phyloP scores from a whole-genome alignment of 106 monocot genomes.

The Allium fistulosum region DNA sequence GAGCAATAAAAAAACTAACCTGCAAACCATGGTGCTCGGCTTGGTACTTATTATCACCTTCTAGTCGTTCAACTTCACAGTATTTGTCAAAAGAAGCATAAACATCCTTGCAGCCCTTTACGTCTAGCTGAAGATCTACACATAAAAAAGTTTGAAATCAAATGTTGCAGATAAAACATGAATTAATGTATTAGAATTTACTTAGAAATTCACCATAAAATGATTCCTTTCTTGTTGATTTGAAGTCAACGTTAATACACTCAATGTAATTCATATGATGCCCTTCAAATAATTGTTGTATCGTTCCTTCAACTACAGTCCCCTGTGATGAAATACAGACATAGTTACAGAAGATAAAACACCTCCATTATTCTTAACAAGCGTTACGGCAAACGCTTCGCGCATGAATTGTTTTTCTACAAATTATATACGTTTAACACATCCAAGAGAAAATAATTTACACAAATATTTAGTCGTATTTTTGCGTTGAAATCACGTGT shows the following conservation, averaged over 20 bases:
- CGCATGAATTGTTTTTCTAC: too few species aligned
- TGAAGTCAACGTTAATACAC: slow-evolving; percentile 77
- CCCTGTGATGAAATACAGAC: slow-evolving; percentile 29
- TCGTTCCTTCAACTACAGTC: slow-evolving; percentile 70
- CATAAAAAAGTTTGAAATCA: neutral
- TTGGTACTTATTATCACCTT: slow-evolving; percentile 94
- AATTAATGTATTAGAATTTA: neutral
- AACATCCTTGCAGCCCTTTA: slow-evolving; percentile 85
- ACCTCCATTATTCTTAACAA: too few species aligned
- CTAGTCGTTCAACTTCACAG: slow-evolving; percentile 86
- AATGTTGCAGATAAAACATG: neutral
- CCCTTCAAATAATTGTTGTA: slow-evolving; percentile 78
- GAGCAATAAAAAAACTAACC: slow-evolving; percentile 31
- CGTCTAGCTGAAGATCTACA: slow-evolving; percentile 82
- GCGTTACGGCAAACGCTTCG: too few species aligned
- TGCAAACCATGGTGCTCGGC: slow-evolving; percentile 84
- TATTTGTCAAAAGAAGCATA: slow-evolving; percentile 97
- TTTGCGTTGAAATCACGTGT: too few species aligned
- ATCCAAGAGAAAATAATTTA: too few species aligned
- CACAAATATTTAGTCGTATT: too few species aligned
- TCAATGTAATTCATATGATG: slow-evolving; percentile 85
- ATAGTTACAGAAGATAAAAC: neutral
- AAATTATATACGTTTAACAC: too few species aligned
- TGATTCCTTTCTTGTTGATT: slow-evolving; percentile 69
- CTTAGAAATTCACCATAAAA: slow-evolving; percentile 52